A percentile compares a stretch with the other conserved stretches of the same genome.
Evolutionary conservation across 257 asterid species (phyloP).

Genomic region (Fraxinus americana): DNA sequence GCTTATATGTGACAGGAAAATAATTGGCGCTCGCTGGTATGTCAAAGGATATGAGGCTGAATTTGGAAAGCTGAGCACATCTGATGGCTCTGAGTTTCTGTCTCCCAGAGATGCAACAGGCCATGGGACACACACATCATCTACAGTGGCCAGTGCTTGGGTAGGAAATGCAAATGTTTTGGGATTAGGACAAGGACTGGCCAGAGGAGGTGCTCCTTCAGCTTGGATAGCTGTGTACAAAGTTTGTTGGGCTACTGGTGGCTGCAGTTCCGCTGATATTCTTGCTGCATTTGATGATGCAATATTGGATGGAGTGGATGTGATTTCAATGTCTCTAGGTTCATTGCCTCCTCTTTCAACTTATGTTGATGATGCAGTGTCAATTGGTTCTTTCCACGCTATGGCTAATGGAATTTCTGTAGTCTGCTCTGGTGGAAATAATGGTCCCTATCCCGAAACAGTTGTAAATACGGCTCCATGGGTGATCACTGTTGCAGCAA

Average conservation of each 20-base stretch:
- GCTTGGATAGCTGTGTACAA: conserved; percentile 43
- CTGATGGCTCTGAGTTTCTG: conserved; percentile 29
- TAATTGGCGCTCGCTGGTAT: conserved; percentile 48
- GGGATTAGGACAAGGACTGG: conserved; percentile 36
- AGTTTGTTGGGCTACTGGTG: conserved; percentile 44
- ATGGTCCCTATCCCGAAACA: conserved; percentile 39
- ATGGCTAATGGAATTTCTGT: conserved; percentile 39
- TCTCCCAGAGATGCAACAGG: conserved; percentile 48
- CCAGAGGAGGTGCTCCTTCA: conserved; percentile 45
- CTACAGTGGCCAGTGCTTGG: conserved; percentile 33
- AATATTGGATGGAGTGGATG: conserved; percentile 37
- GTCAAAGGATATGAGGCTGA: conserved; percentile 40
- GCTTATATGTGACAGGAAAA: conserved; percentile 29
- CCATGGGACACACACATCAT: conserved; percentile 50
- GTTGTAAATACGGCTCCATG: conserved; percentile 40
- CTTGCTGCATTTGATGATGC: conserved; percentile 48
- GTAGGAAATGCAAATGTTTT: conserved; percentile 27
- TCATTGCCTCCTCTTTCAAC: conserved; percentile 27
- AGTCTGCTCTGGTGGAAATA: conserved; percentile 45
- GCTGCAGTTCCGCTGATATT: conserved; percentile 42
- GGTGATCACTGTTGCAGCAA: conserved; percentile 43
- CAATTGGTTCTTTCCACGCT: conserved; percentile 40
- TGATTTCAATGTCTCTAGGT: conserved; percentile 35
- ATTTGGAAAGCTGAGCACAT: conserved; percentile 26
- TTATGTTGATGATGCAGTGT: conserved; percentile 29